phyloP scores from a whole-genome alignment of 1,139 yeast species.

The Magnusiomyces ingens region DNA sequence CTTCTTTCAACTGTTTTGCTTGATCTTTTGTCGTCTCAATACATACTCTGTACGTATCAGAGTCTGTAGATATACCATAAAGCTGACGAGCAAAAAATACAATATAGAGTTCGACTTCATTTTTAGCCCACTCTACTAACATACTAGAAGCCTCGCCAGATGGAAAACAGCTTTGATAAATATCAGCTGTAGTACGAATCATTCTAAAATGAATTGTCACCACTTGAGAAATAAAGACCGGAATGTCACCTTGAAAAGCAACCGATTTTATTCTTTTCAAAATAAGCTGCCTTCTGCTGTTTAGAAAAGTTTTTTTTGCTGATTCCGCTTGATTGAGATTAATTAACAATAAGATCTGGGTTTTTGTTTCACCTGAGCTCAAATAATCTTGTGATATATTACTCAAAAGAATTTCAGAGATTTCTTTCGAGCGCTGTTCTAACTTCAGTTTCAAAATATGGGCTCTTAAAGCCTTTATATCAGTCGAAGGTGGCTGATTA shows the following conservation, averaged over 20 bases:
- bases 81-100: constrained; percentile 59
- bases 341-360: constrained; percentile 37
- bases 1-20: constrained; percentile 52
- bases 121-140: constrained; percentile 63
- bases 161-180: constrained; percentile 41
- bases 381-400: constrained; percentile 34
- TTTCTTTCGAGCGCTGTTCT: constrained; percentile 27
- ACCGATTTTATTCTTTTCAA: constrained; percentile 42
- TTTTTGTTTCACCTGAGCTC: constrained; percentile 27
- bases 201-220: constrained; percentile 56
- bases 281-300: constrained; percentile 42
- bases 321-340: constrained; percentile 40
- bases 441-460: constrained; percentile 24
- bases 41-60: constrained; percentile 46
- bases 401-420: constrained; percentile 26
- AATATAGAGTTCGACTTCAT: constrained; percentile 57
- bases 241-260: constrained; percentile 49
- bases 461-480: constrained; percentile 12
- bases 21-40: constrained; percentile 51
- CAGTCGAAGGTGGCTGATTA: constrained; percentile 8
- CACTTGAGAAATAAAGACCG: constrained; percentile 49
- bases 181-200: constrained; percentile 43
- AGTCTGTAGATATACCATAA: constrained; percentile 50
- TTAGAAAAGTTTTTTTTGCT: constrained; percentile 45
- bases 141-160: constrained; percentile 32